Percentiles rank a stretch among this genome's conserved stretches.
Evolutionary conservation across 441 rosid genomes (phyloP).

Genomic region (Theobroma grandiflorum): DNA sequence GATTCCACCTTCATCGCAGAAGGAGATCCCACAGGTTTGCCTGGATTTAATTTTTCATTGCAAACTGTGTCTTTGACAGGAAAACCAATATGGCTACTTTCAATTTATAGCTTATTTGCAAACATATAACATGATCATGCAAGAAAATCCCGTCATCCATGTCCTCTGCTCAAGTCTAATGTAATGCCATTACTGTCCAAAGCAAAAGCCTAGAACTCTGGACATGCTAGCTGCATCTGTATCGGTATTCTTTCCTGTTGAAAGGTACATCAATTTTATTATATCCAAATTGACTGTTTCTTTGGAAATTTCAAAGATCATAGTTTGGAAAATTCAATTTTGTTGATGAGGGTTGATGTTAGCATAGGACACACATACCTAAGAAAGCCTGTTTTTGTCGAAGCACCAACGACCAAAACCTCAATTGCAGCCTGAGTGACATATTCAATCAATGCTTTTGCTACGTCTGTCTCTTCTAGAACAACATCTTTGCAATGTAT

Average conservation of each 20-base stretch:
- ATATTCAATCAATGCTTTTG: conserved; percentile 73
- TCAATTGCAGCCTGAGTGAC: conserved; percentile 64
- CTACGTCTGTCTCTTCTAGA: conserved; percentile 80
- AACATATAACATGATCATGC: too few relatives aligned
- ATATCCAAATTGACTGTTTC: neutral
- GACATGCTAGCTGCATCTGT: neutral
- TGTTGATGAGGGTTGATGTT: neutral
- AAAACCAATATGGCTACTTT: neutral
- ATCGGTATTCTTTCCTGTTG: neutral
- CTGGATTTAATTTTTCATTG: too few relatives aligned
- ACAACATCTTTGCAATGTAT: conserved; percentile 82
- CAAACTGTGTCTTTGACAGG: neutral
- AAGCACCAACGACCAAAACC: conserved; percentile 70
- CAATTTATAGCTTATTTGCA: neutral
- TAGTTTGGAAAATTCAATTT: neutral
- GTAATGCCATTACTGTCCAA: neutral
- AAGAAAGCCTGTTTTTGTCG: conserved; percentile 74
- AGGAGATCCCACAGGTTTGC: too few relatives aligned
- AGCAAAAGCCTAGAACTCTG: too few relatives aligned
- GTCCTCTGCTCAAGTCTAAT: neutral
- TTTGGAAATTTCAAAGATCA: neutral
- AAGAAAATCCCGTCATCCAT: too few relatives aligned
- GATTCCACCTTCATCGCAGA: too few relatives aligned
- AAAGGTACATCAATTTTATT: neutral
- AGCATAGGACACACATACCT: conserved; percentile 46